Conservation (phyloP, 2,329 filamentous ascomycete genomes). For the Dryadomyces quercus-mongolicae region DNA sequence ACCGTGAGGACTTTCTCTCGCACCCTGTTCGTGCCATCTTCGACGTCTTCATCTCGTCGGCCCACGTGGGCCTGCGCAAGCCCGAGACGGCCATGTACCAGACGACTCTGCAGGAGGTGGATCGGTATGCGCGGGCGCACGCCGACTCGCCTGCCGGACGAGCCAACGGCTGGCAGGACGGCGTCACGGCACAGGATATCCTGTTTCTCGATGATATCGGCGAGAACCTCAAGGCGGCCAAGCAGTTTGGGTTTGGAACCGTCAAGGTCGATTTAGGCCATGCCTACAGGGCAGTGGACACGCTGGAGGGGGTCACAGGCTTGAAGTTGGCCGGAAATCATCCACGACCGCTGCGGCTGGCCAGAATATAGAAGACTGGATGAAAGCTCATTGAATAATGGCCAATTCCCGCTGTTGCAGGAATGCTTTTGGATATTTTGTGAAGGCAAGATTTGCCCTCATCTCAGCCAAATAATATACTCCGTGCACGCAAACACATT, state of each 20-base stretch:
- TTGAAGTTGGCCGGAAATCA: conserved; percentile 46
- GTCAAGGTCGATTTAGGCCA: conserved; percentile 74
- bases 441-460: not conserved
- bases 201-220: conserved; percentile 93
- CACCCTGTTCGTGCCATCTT: conserved; percentile 57
- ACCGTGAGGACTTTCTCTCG: conserved; percentile 35
- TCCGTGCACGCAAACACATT: too few relatives aligned
- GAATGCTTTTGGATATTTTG: not conserved
- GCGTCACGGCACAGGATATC: conserved; percentile 53
- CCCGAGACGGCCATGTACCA: conserved; percentile 75
- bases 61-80: conserved; percentile 79
- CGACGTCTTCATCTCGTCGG: conserved; percentile 78
- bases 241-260: conserved; percentile 62
- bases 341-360: conserved; percentile 22
- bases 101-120: conserved; percentile 54
- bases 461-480: not conserved
- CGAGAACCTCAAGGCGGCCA: conserved; percentile 76
- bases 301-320: conserved; percentile 66
- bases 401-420: not conserved
- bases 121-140: conserved; percentile 47
- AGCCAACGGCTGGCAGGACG: conserved; percentile 31
- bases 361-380: conserved; percentile 27
- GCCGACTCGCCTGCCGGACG: conserved; percentile 24
- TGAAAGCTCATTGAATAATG: not conserved
- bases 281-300: conserved; percentile 67